phyloP scores from a whole-genome alignment of 2,329 filamentous ascomycete genomes.

The Ophiostoma ulmi region DNA sequence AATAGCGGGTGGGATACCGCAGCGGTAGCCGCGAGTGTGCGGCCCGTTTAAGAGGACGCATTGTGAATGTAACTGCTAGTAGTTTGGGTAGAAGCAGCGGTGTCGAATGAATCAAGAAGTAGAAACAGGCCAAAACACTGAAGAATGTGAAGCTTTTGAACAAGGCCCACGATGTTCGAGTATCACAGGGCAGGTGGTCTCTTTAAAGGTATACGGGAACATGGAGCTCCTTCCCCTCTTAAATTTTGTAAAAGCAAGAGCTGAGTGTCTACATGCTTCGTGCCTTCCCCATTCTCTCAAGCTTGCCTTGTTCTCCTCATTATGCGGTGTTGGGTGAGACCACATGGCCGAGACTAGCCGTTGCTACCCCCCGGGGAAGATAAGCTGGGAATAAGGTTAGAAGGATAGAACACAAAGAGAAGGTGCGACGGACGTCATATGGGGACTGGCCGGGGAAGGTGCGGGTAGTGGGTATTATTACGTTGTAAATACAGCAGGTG shows the following conservation, averaged over 20 bases:
- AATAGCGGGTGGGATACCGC: constrained; percentile 23
- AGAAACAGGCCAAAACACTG: neutral
- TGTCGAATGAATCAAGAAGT: neutral
- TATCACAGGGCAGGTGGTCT: constrained; percentile 2
- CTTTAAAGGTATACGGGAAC: neutral
- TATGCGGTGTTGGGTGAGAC: constrained; percentile 5
- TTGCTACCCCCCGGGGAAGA: constrained; percentile 16
- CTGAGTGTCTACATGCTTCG: constrained; percentile 16
- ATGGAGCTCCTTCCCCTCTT: constrained; percentile 1
- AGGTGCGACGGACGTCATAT: constrained; percentile 20
- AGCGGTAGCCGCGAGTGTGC: constrained; percentile 44
- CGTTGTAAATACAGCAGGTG: constrained; percentile 4
- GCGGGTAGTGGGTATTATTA: constrained; percentile 1
- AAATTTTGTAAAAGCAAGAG: neutral
- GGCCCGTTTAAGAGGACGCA: constrained; percentile 52
- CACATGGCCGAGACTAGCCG: constrained; percentile 27
- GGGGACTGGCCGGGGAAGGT: constrained; percentile 1
- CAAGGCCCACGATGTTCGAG: neutral
- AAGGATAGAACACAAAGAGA: constrained; percentile 10
- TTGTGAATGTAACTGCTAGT: constrained; percentile 31
- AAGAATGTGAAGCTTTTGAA: neutral
- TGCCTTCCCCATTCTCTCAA: constrained; percentile 20
- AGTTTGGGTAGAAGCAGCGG: neutral
- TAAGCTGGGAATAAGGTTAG: constrained; percentile 13
- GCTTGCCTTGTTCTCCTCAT: constrained; percentile 17